Evolutionary conservation across 805 yeast species (phyloP).

Genomic region (Suhomyces xylopsoci): DNA sequence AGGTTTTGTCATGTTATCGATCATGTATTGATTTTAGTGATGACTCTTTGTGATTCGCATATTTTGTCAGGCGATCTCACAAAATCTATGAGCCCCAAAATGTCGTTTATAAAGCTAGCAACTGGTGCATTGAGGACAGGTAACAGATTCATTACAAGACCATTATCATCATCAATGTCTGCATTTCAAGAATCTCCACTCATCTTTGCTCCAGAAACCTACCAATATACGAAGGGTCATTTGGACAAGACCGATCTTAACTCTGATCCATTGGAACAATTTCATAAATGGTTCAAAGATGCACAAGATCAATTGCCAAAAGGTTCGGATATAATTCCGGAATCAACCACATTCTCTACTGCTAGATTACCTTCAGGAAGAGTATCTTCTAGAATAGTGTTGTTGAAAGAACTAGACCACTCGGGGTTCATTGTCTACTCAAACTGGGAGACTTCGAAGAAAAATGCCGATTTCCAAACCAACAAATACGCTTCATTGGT

Average conservation of each 20-base stretch:
- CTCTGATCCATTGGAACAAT: slow-evolving; percentile 69
- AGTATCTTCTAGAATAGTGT: slow-evolving; percentile 77
- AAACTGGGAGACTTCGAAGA: slow-evolving; percentile 87
- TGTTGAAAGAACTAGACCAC: slow-evolving; percentile 85
- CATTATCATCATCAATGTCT: not conserved
- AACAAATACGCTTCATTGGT: slow-evolving; percentile 81
- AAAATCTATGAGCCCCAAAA: not conserved
- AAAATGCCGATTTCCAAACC: slow-evolving; percentile 62
- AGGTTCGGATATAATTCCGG: slow-evolving; percentile 56
- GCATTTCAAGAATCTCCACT: slow-evolving; percentile 22
- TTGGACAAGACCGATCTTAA: slow-evolving; percentile 53
- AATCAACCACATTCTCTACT: slow-evolving; percentile 83
- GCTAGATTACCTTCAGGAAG: slow-evolving; percentile 88
- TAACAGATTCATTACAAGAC: not conserved
- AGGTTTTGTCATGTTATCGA: not conserved
- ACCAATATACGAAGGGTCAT: slow-evolving; percentile 74
- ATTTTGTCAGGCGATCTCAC: not conserved
- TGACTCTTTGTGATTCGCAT: not conserved
- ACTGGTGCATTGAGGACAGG: not conserved
- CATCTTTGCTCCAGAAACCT: slow-evolving; percentile 79
- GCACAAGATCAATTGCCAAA: slow-evolving; percentile 38
- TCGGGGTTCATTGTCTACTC: slow-evolving; percentile 85
- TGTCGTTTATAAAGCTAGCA: not conserved
- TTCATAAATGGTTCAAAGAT: slow-evolving; percentile 74
- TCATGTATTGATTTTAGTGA: not conserved